Percentiles rank a stretch among this genome's conserved stretches.
phyloP scores from a whole-genome alignment of 805 yeast genomes.

The Lipomyces sp. region DNA sequence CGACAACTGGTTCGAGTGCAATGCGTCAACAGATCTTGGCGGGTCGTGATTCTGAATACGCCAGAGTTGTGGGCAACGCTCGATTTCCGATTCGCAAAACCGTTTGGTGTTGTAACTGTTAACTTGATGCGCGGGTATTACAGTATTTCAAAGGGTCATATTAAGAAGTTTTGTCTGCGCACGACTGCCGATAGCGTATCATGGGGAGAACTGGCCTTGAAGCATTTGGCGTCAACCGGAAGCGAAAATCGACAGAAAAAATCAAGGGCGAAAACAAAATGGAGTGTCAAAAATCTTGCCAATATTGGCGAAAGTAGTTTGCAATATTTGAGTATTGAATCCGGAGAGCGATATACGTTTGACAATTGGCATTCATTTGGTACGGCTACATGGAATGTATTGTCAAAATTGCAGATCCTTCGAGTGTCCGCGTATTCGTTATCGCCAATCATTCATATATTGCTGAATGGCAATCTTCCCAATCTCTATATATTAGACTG shows the following conservation, averaged over 20 bases:
- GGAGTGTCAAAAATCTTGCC: not conserved
- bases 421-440: slow-evolving; percentile 10
- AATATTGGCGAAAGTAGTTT: slow-evolving; percentile 5
- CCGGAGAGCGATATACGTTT: slow-evolving; percentile 2
- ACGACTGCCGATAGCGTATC: not conserved
- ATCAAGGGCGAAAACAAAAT: not conserved
- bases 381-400: slow-evolving; percentile 5
- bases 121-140: slow-evolving; percentile 1
- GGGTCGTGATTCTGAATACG: not conserved
- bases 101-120: not conserved
- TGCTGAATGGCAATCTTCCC: slow-evolving; percentile 12
- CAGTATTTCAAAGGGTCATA: slow-evolving; percentile 1
- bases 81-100: slow-evolving; percentile 23
- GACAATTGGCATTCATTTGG: slow-evolving; percentile 14
- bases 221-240: not conserved
- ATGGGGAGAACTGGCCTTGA: not conserved
- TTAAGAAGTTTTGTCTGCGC: not conserved
- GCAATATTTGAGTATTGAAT: slow-evolving; percentile 3
- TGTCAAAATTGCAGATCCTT: slow-evolving; percentile 5
- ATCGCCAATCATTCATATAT: slow-evolving; percentile 5
- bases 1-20: slow-evolving; percentile 12
- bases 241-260: not conserved
- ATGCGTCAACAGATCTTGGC: slow-evolving; percentile 20
- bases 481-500: slow-evolving; percentile 15
- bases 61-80: slow-evolving; percentile 21